Conservation (phyloP, 2,329 filamentous ascomycete species). For the Lizonia empirigonia region DNA sequence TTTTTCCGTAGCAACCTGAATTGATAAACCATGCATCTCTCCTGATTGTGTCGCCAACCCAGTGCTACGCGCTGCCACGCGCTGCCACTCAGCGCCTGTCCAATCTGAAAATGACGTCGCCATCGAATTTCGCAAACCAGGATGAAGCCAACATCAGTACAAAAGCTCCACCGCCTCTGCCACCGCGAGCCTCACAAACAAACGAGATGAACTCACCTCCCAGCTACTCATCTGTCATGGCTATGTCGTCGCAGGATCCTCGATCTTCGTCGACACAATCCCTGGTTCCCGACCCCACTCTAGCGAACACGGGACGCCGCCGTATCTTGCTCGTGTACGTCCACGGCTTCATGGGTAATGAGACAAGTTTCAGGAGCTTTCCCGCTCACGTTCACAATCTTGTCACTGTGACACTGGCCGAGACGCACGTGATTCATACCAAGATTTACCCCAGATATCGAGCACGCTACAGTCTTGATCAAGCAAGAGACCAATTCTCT, state of each 20-base stretch:
- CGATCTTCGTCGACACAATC: conserved; percentile 55
- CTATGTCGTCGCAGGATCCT: conserved; percentile 48
- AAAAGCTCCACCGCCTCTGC: conserved; percentile 37
- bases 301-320: conserved; percentile 48
- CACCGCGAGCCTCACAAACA: conserved; percentile 32
- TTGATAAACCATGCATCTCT: conserved; percentile 7
- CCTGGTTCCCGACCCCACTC: conserved; percentile 47
- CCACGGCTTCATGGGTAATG: conserved; percentile 88
- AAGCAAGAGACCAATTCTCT: conserved; percentile 83
- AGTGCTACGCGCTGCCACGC: conserved; percentile 12
- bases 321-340: conserved; percentile 79
- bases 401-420: conserved; percentile 67
- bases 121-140: conserved; percentile 19
- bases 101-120: conserved; percentile 30
- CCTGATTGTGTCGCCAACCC: conserved; percentile 16
- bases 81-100: conserved; percentile 18
- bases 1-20: conserved; percentile 1
- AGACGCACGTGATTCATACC: conserved; percentile 81
- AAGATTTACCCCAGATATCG: conserved; percentile 85
- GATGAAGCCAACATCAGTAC: conserved; percentile 18
- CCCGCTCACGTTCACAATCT: conserved; percentile 84
- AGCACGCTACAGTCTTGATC: conserved; percentile 71
- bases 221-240: conserved; percentile 29
- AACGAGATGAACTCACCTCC: conserved; percentile 23
- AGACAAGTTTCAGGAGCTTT: conserved; percentile 85